A percentile compares a stretch with the other conserved stretches of the same genome.
Evolutionary conservation across 73 alveolate species (phyloP).

Genomic region (Paramecium pentaurelia): DNA sequence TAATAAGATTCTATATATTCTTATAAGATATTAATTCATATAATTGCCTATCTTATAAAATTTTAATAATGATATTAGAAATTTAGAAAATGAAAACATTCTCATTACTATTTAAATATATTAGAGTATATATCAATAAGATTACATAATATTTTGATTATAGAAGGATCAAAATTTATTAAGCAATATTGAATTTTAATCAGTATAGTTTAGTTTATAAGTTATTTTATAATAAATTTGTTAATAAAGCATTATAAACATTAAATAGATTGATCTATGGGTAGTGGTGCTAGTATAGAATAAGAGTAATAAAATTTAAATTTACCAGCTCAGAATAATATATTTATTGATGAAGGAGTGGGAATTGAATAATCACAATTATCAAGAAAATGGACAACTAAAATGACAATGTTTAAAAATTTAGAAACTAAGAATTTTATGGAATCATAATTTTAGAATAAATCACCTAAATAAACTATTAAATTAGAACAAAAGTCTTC

Average conservation of each 20-base stretch:
- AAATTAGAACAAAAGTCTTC: background rate
- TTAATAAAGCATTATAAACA: background rate
- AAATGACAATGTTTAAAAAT: background rate
- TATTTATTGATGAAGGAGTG: background rate
- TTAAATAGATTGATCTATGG: background rate
- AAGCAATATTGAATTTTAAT: background rate
- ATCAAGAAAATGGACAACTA: conserved; percentile 16
- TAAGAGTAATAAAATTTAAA: background rate
- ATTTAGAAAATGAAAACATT: too few species aligned
- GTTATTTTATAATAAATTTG: background rate
- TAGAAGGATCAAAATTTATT: background rate
- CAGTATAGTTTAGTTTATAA: background rate
- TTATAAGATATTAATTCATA: too few species aligned
- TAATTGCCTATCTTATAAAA: too few species aligned
- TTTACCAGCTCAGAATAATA: background rate
- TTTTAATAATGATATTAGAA: too few species aligned
- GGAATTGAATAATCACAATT: background rate
- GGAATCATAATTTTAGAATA: background rate
- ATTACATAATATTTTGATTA: background rate
- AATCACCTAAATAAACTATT: background rate
- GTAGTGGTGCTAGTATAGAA: conserved; percentile 29
- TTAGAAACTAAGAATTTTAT: background rate
- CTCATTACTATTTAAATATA: too few species aligned
- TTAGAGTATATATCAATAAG: background rate
- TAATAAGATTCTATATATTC: too few species aligned